Evolutionary conservation across 73 alveolate species (phyloP).

Genomic region (Tetrahymena thermophila): DNA sequence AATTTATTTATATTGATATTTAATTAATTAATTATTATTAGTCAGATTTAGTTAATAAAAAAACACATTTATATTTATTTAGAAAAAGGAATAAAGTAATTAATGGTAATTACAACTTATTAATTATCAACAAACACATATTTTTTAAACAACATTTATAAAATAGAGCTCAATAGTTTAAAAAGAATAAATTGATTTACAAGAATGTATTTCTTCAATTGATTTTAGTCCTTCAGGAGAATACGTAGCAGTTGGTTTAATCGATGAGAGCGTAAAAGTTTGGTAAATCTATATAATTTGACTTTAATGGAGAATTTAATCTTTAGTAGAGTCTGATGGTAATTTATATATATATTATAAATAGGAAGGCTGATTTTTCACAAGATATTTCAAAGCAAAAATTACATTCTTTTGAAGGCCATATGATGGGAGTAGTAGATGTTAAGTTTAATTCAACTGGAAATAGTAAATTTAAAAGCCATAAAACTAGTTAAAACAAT

Average conservation of each 20-base stretch:
- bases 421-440: slow-evolving; percentile 33
- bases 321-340: neutral
- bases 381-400: neutral
- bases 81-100: neutral
- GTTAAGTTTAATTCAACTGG: slow-evolving; percentile 13
- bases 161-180: neutral
- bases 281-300: neutral
- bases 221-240: slow-evolving; percentile 18
- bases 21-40: too few relatives aligned
- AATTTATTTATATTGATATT: too few relatives aligned
- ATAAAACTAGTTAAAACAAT: neutral
- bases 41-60: neutral
- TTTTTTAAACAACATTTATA: too few relatives aligned
- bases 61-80: neutral
- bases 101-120: too few relatives aligned
- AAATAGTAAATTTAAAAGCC: neutral
- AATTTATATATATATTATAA: neutral
- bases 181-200: neutral
- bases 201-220: slow-evolving; percentile 33
- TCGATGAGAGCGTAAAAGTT: slow-evolving; percentile 37
- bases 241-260: slow-evolving; percentile 34
- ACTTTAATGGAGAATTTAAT: neutral
- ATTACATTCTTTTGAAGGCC: slow-evolving; percentile 19
- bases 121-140: too few relatives aligned
- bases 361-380: neutral